phyloP scores from a whole-genome alignment of 192 early-diverging fungal species.

The Coemansia sp. region DNA sequence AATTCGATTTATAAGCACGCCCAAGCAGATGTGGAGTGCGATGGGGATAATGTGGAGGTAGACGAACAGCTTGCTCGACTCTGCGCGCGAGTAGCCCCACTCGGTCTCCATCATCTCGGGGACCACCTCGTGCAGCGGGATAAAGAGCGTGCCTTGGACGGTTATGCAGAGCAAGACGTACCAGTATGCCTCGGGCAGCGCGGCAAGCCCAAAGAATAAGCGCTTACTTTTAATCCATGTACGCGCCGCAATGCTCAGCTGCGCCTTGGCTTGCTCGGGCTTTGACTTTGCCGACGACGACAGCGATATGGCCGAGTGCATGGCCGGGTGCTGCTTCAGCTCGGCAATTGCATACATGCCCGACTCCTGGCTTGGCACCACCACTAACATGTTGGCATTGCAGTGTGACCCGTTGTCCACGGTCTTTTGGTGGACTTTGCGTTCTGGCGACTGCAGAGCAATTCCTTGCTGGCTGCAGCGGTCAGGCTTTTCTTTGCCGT shows the following conservation, averaged over 20 bases:
- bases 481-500: no score
- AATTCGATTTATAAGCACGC: conserved; percentile 55
- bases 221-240: conserved; percentile 26
- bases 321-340: neutral
- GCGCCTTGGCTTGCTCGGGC: neutral
- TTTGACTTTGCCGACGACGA: conserved; percentile 1
- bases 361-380: conserved; percentile 12
- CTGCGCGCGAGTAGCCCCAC: conserved; percentile 38
- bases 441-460: neutral
- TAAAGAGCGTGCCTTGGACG: conserved; percentile 47
- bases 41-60: conserved; percentile 56
- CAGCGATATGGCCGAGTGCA: conserved; percentile 5
- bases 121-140: conserved; percentile 44
- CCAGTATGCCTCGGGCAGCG: conserved; percentile 52
- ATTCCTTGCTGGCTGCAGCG: neutral
- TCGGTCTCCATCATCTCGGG: conserved; percentile 52
- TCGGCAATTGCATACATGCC: conserved; percentile 1
- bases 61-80: conserved; percentile 49
- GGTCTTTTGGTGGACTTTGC: conserved; percentile 12
- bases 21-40: conserved; percentile 51
- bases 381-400: conserved; percentile 29
- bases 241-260: neutral
- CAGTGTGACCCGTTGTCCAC: no score
- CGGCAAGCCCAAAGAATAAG: conserved; percentile 31
- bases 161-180: conserved; percentile 39